These are phyloP conservation scores for Pleurotus tuoliensis DNA, from an alignment of 768 basidiomycete species.

Conservation along the genomic window DNA sequence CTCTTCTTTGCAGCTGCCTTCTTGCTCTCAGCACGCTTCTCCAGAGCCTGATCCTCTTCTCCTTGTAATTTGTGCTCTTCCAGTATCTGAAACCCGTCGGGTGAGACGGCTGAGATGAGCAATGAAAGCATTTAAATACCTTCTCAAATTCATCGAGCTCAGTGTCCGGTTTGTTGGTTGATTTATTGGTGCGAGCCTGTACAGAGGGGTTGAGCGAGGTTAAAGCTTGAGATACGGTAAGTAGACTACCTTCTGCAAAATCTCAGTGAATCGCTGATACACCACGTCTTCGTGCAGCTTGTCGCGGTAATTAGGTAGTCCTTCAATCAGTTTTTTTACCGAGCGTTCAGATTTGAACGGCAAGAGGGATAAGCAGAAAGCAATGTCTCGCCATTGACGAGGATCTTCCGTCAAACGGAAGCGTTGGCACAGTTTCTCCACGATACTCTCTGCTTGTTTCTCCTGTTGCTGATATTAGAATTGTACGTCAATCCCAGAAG, in stretches of 20 bases:
- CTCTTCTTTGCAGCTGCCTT: slow-evolving; percentile 75
- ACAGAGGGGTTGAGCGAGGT: background rate
- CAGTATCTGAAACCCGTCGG: slow-evolving; percentile 56
- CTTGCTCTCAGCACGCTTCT: slow-evolving; percentile 82
- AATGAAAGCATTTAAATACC: slow-evolving; percentile 29
- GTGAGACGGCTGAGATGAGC: background rate
- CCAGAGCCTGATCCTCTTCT: slow-evolving; percentile 86
- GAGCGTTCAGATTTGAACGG: slow-evolving; percentile 98
- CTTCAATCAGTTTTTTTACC: slow-evolving; percentile 94
- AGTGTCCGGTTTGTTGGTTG: slow-evolving; percentile 85
- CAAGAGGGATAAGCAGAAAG: slow-evolving; percentile 89
- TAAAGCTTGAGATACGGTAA: slow-evolving; percentile 9
- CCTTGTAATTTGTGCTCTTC: slow-evolving; percentile 82
- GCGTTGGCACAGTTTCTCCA: slow-evolving; percentile 96
- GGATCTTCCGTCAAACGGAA: slow-evolving; percentile 87
- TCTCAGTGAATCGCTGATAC: slow-evolving; percentile 80
- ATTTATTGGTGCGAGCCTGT: slow-evolving; percentile 86
- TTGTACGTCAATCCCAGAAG: background rate
- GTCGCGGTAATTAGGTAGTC: slow-evolving; percentile 88
- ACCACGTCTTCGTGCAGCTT: slow-evolving; percentile 89
- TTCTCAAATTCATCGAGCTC: slow-evolving; percentile 94
- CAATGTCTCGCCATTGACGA: slow-evolving; percentile 96
- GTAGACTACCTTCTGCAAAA: slow-evolving; percentile 70
- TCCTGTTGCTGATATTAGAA: slow-evolving; percentile 49
- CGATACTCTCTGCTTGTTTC: slow-evolving; percentile 96